Conservation (phyloP, 139 green algal species). For the Chlamydomonas asymmetrica region DNA sequence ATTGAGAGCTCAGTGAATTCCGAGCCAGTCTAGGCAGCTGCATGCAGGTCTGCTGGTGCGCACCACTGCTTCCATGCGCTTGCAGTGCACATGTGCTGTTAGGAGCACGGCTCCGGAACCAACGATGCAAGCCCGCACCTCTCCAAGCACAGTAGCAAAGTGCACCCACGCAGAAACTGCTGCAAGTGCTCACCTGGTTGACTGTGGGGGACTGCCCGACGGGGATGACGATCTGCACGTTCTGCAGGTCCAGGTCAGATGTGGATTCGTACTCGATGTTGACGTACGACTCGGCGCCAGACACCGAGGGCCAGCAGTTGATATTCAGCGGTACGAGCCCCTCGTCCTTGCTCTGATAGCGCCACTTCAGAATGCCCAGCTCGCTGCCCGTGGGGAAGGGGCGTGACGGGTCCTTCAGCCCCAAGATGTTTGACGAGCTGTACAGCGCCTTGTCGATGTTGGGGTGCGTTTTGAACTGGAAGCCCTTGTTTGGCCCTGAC, state of each 20-base stretch:
- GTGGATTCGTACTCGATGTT: constrained; percentile 98
- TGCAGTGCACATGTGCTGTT: too few relatives aligned
- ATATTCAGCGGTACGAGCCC: constrained; percentile 76
- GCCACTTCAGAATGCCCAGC: constrained; percentile 98
- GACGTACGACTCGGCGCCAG: constrained; percentile 87
- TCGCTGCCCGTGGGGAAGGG: constrained; percentile 89
- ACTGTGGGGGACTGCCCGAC: constrained; percentile 65
- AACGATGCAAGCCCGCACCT: too few relatives aligned
- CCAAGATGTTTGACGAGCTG: constrained; percentile 70
- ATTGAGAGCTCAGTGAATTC: too few relatives aligned
- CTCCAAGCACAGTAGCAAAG: neutral
- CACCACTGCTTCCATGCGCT: neutral
- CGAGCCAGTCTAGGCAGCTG: too few relatives aligned
- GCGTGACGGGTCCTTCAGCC: constrained; percentile 89
- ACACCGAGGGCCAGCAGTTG: constrained; percentile 95
- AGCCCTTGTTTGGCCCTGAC: constrained; percentile 71
- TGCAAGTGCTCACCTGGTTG: constrained; percentile 55
- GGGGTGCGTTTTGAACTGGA: constrained; percentile 99
- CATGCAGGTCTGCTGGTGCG: too few relatives aligned
- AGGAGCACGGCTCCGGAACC: too few relatives aligned
- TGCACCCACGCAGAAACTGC: neutral
- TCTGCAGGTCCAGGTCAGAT: constrained; percentile 84
- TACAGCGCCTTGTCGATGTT: constrained; percentile 99
- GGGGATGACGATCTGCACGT: constrained; percentile 92
- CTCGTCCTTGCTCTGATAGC: constrained; percentile 81